Base-by-base conservation (phyloP, 2,329 filamentous ascomycete genomes). In the Alternaria triticina region DNA sequence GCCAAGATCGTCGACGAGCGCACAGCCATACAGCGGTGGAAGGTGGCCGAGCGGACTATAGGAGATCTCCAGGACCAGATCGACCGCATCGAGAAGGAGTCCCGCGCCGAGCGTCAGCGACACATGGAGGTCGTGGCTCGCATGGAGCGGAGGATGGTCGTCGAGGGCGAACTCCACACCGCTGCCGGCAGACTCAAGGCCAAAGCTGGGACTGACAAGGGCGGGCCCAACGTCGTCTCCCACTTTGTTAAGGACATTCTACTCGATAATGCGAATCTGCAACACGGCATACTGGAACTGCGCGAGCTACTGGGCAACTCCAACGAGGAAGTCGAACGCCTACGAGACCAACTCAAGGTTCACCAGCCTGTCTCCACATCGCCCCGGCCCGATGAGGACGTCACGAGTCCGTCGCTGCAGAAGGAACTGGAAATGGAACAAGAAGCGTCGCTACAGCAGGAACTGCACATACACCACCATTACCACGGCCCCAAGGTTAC, bases 211-310 rank as follows among this genome's bases (percentile, higher is more conserved):
- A 85, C 86, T 4, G 85, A 87, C 28, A 87, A 87, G 69, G 83
- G 83, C 59, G 86, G 87, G 10, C 88, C 85, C 65, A 89, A 85
- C 61, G 93, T 97, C 40, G 93, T 98, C n/a, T 94, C 93, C 20
- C 93, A 96, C 75, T 98, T 99, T 72, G 96, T 99, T 59, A 93
- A 94, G 70, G 96, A 98, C 77, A 92, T 99, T 59, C 84, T 99
- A 17, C 91, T 97, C 74, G 96, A 99, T 79, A 99, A 99, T 75
- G 93, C 94, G 10, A 97, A 93, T 71, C 83, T 99, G 47, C 96
- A 99, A 78, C 86, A 96, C 66, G 94, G 94, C 15, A 96, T 98
- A 63, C 88, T 94, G 56, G 96, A 99, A 82, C 83, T 99, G 51
- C 87, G 94, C 17, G 94, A 97, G 77, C 90, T 99, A 89, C 85